Conservation (phyloP, 164 flowering plant genomes). For the Piper longum region DNA sequence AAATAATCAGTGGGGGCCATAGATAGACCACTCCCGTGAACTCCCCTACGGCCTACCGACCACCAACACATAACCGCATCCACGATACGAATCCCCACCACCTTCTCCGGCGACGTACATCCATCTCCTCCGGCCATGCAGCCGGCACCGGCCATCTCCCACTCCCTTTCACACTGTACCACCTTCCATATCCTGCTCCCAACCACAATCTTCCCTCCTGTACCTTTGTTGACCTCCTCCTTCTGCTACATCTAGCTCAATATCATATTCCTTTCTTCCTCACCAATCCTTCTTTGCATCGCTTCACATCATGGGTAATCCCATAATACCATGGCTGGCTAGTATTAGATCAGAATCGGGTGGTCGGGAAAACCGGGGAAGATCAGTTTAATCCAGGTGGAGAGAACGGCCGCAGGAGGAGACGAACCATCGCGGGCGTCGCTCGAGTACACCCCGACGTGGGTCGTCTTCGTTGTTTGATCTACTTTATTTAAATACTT, state of each 20-base stretch:
- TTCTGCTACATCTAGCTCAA: too few relatives aligned
- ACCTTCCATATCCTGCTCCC: neutral
- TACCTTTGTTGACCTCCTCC: neutral
- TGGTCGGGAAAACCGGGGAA: too few relatives aligned
- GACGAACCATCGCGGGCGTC: constrained; percentile 14
- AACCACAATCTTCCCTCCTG: neutral
- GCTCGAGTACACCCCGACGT: constrained; percentile 74
- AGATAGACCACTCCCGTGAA: too few relatives aligned
- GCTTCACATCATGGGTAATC: neutral
- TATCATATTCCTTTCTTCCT: neutral
- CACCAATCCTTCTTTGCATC: neutral
- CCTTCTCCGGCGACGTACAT: too few relatives aligned
- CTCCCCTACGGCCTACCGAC: too few relatives aligned
- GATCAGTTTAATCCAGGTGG: neutral
- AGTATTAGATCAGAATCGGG: too few relatives aligned
- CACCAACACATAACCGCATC: too few relatives aligned
- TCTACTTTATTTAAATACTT: too few relatives aligned
- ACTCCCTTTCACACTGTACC: too few relatives aligned
- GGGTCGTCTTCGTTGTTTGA: constrained; percentile 37
- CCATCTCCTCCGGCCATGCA: neutral
- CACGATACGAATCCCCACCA: too few relatives aligned
- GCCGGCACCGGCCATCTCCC: too few relatives aligned
- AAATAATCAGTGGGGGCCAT: too few relatives aligned
- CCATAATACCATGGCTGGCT: neutral
- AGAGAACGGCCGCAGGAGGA: neutral